phyloP scores from a whole-genome alignment of 139 green algal species.

The Chlamydomonas sphaeroides region DNA sequence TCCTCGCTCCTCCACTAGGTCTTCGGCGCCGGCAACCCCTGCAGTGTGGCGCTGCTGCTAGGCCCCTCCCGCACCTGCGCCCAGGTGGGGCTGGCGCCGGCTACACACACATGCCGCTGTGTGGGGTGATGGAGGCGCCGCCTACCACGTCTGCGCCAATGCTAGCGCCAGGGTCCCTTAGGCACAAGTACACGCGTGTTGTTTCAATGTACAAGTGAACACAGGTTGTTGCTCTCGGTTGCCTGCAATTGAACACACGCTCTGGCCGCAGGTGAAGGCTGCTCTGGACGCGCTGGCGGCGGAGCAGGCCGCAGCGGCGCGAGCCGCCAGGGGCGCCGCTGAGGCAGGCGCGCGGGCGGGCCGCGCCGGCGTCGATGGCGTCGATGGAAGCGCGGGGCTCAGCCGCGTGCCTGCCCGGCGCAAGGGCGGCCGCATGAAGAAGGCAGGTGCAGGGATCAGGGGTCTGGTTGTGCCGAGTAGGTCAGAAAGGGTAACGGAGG shows the following conservation, averaged over 20 bases:
- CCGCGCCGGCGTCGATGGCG: neutral
- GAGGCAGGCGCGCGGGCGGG: neutral
- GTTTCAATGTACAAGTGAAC: too few species aligned
- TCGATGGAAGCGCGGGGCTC: neutral
- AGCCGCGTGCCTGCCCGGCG: conserved; percentile 7
- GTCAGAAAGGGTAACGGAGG: too few species aligned
- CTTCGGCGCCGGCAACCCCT: conserved; percentile 17
- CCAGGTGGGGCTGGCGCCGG: neutral
- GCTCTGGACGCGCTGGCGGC: neutral
- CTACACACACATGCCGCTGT: too few species aligned
- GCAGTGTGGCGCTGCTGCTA: neutral
- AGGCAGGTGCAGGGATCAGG: too few species aligned
- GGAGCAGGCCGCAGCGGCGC: neutral
- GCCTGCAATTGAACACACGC: too few species aligned
- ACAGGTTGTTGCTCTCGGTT: too few species aligned
- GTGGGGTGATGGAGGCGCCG: too few species aligned
- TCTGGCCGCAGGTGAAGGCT: conserved; percentile 10
- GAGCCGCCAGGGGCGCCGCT: neutral
- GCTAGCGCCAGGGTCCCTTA: too few species aligned
- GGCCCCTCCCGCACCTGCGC: conserved; percentile 1
- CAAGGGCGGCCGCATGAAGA: conserved; percentile 19
- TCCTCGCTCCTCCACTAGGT: neutral
- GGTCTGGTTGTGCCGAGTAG: too few species aligned
- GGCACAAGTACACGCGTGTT: too few species aligned
- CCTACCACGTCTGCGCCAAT: too few species aligned